Conservation (phyloP, 768 basidiomycete species). For the Pisolithus tinctorius region DNA sequence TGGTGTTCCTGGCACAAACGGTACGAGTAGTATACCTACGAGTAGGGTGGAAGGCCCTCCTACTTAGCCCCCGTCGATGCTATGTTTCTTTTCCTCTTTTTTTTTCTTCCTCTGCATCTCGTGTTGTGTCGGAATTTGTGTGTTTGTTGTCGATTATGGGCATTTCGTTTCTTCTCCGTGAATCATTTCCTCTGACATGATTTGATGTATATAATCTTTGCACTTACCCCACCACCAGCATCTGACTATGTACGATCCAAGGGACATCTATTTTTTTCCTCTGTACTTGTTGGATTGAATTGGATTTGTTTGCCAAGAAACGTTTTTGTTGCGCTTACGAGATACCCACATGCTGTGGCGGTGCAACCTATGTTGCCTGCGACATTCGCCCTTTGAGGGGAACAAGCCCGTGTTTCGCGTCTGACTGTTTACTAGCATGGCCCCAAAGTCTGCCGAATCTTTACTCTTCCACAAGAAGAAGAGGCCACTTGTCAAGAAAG, state of each 20-base stretch:
- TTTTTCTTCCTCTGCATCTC: constrained; percentile 1
- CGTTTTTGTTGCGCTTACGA: neutral
- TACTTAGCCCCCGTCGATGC: constrained; percentile 16
- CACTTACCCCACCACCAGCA: constrained; percentile 4
- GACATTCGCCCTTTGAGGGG: neutral
- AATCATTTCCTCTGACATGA: constrained; percentile 18
- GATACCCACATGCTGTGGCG: neutral
- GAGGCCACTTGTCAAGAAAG: constrained; percentile 32
- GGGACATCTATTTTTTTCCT: neutral
- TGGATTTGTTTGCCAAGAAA: neutral
- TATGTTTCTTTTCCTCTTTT: neutral
- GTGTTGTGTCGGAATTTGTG: constrained; percentile 10
- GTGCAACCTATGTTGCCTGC: neutral
- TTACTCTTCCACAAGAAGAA: constrained; percentile 74
- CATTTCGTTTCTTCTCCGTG: constrained; percentile 17
- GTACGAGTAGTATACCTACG: constrained; percentile 30
- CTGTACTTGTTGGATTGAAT: neutral
- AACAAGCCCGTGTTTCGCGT: neutral
- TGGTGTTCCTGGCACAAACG: constrained; percentile 35
- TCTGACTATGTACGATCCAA: neutral
- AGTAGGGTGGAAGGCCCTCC: constrained; percentile 39
- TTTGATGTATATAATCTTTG: constrained; percentile 25
- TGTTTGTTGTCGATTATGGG: constrained; percentile 15
- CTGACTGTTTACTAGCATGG: constrained; percentile 9
- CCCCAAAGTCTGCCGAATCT: constrained; percentile 31